Base-by-base conservation (phyloP, 805 yeast species). In the Cyberlindnera euphorbiae region DNA sequence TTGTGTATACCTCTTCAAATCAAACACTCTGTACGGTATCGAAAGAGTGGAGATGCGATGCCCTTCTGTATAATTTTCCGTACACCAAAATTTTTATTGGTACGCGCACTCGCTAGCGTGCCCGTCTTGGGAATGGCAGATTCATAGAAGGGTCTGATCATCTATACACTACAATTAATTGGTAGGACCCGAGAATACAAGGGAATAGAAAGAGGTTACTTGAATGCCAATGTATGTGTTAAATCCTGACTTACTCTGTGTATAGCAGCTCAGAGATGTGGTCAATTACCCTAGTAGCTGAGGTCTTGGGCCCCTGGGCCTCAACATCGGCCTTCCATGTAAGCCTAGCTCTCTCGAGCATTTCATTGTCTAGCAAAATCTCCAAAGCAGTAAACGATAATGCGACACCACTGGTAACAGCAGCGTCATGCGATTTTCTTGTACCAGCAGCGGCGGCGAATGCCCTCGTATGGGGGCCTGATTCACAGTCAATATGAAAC, bases 361-460 rank as follows among this genome's bases (percentile, higher is more conserved):
- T 6, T 14, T 11, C 22, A 6, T 8, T 8, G 30, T 16, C 14
- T 14, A 9, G 21, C 13, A 33, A 17, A 7, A 33, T 12, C 12
- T 33, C 37, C n/a, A 33, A 9, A 2, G 28, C 32, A 24, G 27
- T 14, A 8, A 13, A 17, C 2, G 32, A 32, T 11, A 33, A 12
- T 4, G 21, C 17, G 22, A 30, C 23, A n/a, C 44, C 44, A 3
- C 36, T 30, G n/a, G 32, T 17, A 4, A 23, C 17, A 16, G 35
- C 37, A 16, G 34, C 25, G 7, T 36, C 36, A 17, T 36, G 39
- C 4, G 26, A 30, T 16, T 40, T 19, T n/a, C 11, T 6, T 4
- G 30, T 24, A 10, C 44, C 44, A 11, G 44, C 44, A 24, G 33
- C 40, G 5, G 26, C 33, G 7, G 35, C 31, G n/a, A 40, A 40